Conservation (phyloP, 768 basidiomycete genomes). For the Kwoniella pini region DNA sequence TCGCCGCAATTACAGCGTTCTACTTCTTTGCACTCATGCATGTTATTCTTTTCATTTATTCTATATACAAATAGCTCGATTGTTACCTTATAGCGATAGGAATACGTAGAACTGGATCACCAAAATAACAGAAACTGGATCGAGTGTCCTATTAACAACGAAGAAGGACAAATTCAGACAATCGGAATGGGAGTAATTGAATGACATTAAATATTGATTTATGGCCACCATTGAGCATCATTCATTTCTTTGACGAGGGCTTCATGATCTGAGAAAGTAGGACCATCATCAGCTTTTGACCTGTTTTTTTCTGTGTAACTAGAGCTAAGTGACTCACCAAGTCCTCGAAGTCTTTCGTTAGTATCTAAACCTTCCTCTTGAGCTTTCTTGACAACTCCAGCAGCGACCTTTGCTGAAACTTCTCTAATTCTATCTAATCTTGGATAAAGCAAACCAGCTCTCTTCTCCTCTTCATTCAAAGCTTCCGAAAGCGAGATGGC, state of each 20-base stretch:
- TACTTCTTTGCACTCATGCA: no score
- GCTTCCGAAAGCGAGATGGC: conserved; percentile 76
- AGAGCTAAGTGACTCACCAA: conserved; percentile 25
- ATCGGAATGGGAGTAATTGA: not conserved
- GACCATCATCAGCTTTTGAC: not conserved
- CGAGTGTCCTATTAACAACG: conserved; percentile 18
- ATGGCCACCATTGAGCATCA: conserved; percentile 28
- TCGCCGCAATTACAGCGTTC: no score
- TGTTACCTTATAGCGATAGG: no score
- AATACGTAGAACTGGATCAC: no score
- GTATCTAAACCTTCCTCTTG: conserved; percentile 63
- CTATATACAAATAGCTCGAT: no score
- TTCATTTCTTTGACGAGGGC: conserved; percentile 20
- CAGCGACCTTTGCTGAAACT: conserved; percentile 74
- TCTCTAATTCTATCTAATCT: conserved; percentile 80
- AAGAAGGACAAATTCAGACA: conserved; percentile 3
- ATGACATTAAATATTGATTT: not conserved
- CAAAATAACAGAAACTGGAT: no score
- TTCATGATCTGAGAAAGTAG: conserved; percentile 10
- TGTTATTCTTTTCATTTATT: no score
- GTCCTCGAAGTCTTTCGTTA: conserved; percentile 18
- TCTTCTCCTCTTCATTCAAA: conserved; percentile 69
- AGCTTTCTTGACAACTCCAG: conserved; percentile 73
- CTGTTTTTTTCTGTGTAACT: no score
- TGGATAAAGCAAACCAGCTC: conserved; percentile 74